Evolutionary conservation across 2,329 filamentous ascomycete genomes (phyloP), one percentile per base, ranked within the genome.

Genomic region (Talaromyces amestolkiae): DNA sequence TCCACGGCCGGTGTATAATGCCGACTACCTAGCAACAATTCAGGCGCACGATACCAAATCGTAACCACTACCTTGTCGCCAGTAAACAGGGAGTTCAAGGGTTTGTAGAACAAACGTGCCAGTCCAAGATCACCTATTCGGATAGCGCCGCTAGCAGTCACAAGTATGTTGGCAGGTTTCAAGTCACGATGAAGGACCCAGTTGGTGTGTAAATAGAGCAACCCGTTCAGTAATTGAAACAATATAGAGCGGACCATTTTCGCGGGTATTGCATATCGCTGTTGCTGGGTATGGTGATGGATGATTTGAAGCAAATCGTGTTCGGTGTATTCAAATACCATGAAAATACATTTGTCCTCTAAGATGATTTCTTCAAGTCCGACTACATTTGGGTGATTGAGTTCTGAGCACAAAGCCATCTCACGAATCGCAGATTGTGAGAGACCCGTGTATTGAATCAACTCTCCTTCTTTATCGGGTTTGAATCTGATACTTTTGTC

Each of bases 61-160:
- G 95, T 99, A 15, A 99, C 95, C 61, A 99, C 95, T 2, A 99
- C 95, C 76, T 99, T 99, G 72, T 99, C 95, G 61, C 95, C 95
- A 19, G 88, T 91, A 78, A 95, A 99, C 1, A 99, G 85, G 0
- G 91, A 92, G 73, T 96, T 92, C 0, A 98, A 82, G 0, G 95
- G 95, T 75, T 98, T 97, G 80, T 95, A 90, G 78, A 98, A 98
- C 1, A 97, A 84, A 19, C 95, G 89, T 8, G 95, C 95, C 1
- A 99, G 85, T 2, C 95, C 95, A 47, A 99, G 81, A 77, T 99
- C 95, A 47, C 95, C 95, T 69, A 99, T 97, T 75, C 95, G 95
- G 70, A 99, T 93, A 69, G 92, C 91, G 11, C 95, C 95, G 5
- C 83, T 81, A 7, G 91, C 95, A 0, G 93, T 98, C 58, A 99